Base-by-base conservation (phyloP, 2,329 filamentous ascomycete species). In the Trichoderma citrinoviride region DNA sequence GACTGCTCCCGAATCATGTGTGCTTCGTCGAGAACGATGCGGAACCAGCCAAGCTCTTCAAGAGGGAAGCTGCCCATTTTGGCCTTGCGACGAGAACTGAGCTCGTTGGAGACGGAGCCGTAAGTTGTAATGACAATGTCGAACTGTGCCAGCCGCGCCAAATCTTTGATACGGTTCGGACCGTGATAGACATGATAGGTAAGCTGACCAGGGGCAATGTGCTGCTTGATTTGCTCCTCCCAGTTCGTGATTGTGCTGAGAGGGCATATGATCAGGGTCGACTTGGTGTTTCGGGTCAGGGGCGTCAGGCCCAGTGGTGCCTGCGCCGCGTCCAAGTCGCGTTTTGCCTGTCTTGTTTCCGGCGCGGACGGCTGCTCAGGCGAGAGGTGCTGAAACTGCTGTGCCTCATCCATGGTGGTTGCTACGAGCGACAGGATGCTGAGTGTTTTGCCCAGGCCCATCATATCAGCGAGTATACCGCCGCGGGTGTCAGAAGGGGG, bases 51-150 rank as follows among this genome's bases (percentile, higher is more conserved):
- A 66, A 96, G 86, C 70, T 90, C 87, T 61, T 89, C 86, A 43
- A 97, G 78, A 0, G 93, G 90, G 68, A 83, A 87, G 7, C 77
- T 68, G 1, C 85, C 87, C 15, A 81, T 79, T 71, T 87, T 90
- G 37, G 81, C 79, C 65, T 87, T 86, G 64, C 81, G 83, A 29
- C 89, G 86, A 25, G 85, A 81, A 50, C 83, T 85, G 17, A 92
- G 84, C 73, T 98, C 94, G 66, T 90, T 91, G 0, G 91, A 88
- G 23, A 96, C 87, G 0, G 92, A 96, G 44, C 91, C 90, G 73
- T 98, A 99, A 0, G 95, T 97, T 0, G 95, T 97, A 65, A 99
- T 89, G 46, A 99, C 87, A 7, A 98, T 78, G 73, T 98, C 93
- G 71, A 88, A 92, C 40, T 87, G 79, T 0, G 89, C 84, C 17